phyloP scores from a whole-genome alignment of 2,329 filamentous ascomycete species.

The Neonectria hederae region DNA sequence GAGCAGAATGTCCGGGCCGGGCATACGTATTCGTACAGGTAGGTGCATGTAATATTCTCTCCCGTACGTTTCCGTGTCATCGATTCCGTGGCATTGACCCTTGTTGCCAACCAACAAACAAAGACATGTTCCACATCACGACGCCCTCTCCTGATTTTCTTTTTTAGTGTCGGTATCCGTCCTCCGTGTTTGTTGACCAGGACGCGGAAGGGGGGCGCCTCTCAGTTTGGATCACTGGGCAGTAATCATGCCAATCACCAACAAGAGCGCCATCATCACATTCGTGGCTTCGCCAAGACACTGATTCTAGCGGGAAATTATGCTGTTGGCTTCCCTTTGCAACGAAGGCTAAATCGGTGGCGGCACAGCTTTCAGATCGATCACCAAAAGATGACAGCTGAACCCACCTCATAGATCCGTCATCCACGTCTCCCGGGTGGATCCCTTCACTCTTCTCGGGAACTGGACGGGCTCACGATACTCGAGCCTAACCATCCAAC shows the following conservation, averaged over 20 bases:
- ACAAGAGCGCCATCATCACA: constrained; percentile 11
- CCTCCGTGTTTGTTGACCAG: neutral
- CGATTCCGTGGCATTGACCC: constrained; percentile 3
- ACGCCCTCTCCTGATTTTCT: constrained; percentile 4
- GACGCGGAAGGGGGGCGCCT: neutral
- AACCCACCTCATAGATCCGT: constrained; percentile 1
- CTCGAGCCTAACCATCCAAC: neutral
- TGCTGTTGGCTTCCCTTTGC: neutral
- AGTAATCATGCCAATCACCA: neutral
- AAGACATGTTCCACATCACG: neutral
- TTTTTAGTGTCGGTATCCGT: neutral
- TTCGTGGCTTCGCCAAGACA: neutral
- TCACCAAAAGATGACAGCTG: constrained; percentile 4
- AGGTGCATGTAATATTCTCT: neutral
- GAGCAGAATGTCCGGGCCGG: neutral
- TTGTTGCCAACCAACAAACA: constrained; percentile 3
- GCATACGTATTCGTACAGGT: neutral
- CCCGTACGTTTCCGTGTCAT: constrained; percentile 3
- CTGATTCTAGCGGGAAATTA: neutral
- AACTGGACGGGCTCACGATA: neutral
- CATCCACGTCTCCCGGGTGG: neutral
- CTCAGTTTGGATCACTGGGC: neutral
- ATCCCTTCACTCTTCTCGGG: neutral
- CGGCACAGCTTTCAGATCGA: constrained; percentile 9
- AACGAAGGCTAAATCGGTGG: neutral